phyloP scores from a whole-genome alignment of 768 basidiomycete genomes.

The Multifurca ochricompacta region DNA sequence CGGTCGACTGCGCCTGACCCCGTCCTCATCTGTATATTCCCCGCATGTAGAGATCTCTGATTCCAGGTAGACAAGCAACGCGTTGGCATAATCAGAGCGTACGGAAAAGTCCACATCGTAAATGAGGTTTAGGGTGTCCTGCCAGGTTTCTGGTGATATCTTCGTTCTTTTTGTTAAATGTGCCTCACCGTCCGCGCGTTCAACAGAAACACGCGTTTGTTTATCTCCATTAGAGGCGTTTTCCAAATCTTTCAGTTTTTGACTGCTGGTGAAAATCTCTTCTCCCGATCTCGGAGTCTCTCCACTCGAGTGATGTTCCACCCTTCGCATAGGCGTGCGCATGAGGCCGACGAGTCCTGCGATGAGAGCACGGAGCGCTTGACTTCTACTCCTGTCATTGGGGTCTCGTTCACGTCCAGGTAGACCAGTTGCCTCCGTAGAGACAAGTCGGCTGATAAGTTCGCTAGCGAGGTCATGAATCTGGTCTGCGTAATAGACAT shows the following conservation, averaged over 20 bases:
- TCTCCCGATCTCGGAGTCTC: slow-evolving; percentile 11
- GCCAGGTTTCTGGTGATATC: slow-evolving; percentile 81
- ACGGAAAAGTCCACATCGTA: slow-evolving; percentile 76
- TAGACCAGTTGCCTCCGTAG: slow-evolving; percentile 59
- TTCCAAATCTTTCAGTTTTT: background rate
- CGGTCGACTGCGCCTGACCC: slow-evolving; percentile 38
- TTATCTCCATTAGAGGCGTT: slow-evolving; percentile 1
- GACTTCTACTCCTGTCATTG: slow-evolving; percentile 41
- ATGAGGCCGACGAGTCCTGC: slow-evolving; percentile 66
- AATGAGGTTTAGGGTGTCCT: slow-evolving; percentile 78
- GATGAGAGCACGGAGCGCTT: slow-evolving; percentile 64
- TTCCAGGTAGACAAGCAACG: slow-evolving; percentile 67
- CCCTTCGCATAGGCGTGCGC: slow-evolving; percentile 38
- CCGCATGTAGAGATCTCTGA: slow-evolving; percentile 65
- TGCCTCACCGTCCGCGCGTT: slow-evolving; percentile 24
- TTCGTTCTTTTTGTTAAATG: slow-evolving; percentile 50
- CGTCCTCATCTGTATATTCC: slow-evolving; percentile 41
- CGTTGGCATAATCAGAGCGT: slow-evolving; percentile 66
- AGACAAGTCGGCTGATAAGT: slow-evolving; percentile 63
- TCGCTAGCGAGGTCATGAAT: slow-evolving; percentile 88
- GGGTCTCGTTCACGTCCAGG: slow-evolving; percentile 33
- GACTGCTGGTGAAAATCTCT: slow-evolving; percentile 12
- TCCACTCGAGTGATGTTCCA: background rate
- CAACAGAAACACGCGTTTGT: slow-evolving; percentile 6
- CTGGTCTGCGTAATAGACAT: slow-evolving; percentile 94